Conservation (phyloP, 1,284 basidiomycete species). For the Apiotrichum veenhuisii region DNA sequence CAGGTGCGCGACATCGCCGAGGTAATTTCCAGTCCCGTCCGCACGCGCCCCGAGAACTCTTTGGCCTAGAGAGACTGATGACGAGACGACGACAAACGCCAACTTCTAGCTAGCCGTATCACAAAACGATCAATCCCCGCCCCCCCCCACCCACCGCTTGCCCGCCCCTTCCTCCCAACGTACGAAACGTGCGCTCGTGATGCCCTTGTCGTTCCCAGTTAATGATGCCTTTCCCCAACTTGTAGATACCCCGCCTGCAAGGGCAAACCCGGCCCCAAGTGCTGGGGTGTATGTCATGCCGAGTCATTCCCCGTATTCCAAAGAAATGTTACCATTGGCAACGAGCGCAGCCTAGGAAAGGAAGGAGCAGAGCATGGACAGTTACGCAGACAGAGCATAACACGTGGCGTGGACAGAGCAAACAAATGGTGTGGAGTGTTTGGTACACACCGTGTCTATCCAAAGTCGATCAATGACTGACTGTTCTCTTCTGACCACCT, state of each 20-base stretch:
- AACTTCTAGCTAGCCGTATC: neutral
- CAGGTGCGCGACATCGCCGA: slow-evolving; percentile 48
- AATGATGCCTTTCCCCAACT: slow-evolving; percentile 4
- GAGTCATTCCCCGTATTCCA: slow-evolving; percentile 5
- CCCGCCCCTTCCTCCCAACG: neutral
- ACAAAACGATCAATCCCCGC: neutral
- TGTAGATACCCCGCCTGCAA: slow-evolving; percentile 15
- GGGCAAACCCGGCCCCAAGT: slow-evolving; percentile 5
- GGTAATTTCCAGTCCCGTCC: slow-evolving; percentile 44
- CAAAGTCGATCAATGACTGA: too few relatives aligned
- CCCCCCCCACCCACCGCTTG: too few relatives aligned
- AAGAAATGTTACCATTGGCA: neutral
- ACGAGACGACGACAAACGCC: neutral
- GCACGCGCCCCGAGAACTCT: slow-evolving; percentile 19
- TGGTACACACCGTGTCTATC: too few relatives aligned
- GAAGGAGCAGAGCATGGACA: too few relatives aligned
- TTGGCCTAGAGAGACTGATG: slow-evolving; percentile 7
- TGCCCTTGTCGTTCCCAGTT: slow-evolving; percentile 3
- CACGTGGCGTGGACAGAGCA: too few relatives aligned
- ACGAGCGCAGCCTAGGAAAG: neutral
- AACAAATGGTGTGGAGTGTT: too few relatives aligned
- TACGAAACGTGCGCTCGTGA: neutral
- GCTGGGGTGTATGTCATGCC: slow-evolving; percentile 16
- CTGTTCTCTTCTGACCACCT: neutral
- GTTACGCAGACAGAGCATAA: too few relatives aligned